Base-by-base conservation (phyloP, 1,284 basidiomycete genomes). In the Moesziomyces parantarcticus region DNA sequence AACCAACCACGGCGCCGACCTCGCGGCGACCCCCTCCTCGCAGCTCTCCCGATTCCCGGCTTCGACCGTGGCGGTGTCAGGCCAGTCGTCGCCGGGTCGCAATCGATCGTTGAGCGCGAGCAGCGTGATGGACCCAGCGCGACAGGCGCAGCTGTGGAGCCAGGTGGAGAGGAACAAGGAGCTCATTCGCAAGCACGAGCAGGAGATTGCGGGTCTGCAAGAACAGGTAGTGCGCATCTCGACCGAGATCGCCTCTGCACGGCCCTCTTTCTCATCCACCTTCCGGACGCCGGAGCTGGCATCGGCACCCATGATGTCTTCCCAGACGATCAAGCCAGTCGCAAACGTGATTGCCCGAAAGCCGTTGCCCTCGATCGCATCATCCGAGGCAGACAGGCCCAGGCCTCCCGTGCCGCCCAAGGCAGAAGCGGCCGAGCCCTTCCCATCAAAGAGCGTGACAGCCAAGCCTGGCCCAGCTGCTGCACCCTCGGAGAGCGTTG, bases 151-250 rank as follows among this genome's bases (percentile, higher is more conserved):
- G 50, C 50, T 72, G n/a, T 66, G 63, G 69, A 45, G 46, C 10
- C 63, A 72, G 25, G 63, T 72, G 10, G 63, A 72, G 55, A 50
- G 36, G 20, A 61, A 66, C 45, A 58, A 55, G 22, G 52, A 55
- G 40, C 58, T 66, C 11, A 72, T 72, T 34, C 59, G 63, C 44
- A 57, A 59, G 53, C 63, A 66, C 40, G 54, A 72, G 34, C 25
- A 55, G 21, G 51, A 72, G 56, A 72, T 72, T 32, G 62, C 58
- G 9, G 62, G 50, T 6, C 34, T 72, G 41, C 69, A 67, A 41
- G 55, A 66, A 8, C 59, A 66, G 41, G 63, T 72, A 13, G 53
- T 49, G 36, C 42, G 63, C 25, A 72, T 72, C 16, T 72, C 69
- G 41, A 55, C 47, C 18, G 69, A 72, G 50, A 56, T 66, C 23